These are phyloP conservation scores for Mycena amicta DNA, from an alignment of 768 basidiomycete species.

Conservation along the genomic window DNA sequence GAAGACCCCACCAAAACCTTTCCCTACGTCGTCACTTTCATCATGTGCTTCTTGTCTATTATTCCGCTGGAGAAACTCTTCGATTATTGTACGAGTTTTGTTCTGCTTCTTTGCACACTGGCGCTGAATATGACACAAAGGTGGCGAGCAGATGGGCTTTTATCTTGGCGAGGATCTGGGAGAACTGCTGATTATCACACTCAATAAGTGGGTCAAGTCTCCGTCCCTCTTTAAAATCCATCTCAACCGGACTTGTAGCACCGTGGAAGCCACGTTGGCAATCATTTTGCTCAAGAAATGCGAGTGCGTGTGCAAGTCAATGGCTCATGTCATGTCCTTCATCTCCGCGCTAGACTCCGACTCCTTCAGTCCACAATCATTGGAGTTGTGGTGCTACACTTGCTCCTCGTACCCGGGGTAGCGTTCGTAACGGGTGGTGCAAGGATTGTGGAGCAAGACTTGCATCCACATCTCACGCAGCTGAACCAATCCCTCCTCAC, in stretches of 20 bases:
- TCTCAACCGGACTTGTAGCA: constrained; percentile 39
- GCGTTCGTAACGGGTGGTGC: constrained; percentile 72
- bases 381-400: constrained; percentile 74
- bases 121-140: background rate
- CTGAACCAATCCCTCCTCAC: constrained; percentile 71
- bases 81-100: constrained; percentile 53
- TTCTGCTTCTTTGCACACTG: background rate
- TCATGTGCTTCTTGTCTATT: constrained; percentile 61
- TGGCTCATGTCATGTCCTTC: too few species aligned
- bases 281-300: constrained; percentile 70
- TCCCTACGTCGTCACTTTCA: constrained; percentile 7
- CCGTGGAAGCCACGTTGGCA: constrained; percentile 72
- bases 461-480: constrained; percentile 66
- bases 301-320: too few species aligned
- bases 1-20: background rate
- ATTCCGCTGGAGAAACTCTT: constrained; percentile 67
- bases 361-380: constrained; percentile 71
- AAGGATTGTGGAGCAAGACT: constrained; percentile 64
- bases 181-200: constrained; percentile 63
- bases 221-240: background rate
- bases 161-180: constrained; percentile 67
- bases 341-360: too few species aligned
- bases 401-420: constrained; percentile 69
- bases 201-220: constrained; percentile 60
- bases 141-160: constrained; percentile 53